Base-by-base conservation (phyloP, 1,284 basidiomycete genomes). In the Irpex sp. region DNA sequence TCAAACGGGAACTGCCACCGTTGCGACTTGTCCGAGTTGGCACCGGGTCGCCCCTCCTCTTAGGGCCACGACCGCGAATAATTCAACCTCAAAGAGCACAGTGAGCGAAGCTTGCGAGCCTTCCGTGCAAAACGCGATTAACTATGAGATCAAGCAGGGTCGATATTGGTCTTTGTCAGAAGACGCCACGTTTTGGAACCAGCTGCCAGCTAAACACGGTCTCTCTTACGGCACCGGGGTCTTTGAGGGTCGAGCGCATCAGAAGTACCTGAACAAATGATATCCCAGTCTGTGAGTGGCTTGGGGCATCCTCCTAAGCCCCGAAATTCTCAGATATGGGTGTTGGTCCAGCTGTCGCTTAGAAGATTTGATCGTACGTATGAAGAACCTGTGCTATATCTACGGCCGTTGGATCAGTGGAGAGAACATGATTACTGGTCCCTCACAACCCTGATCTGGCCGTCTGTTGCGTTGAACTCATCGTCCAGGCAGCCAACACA, bases 361-460 rank as follows among this genome's bases (percentile, higher is more conserved):
- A 58, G 58, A 33, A 51, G 61, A 59, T 61, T 59, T 65, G 64
- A 65, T 66, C 65, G 60, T 68, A 60, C 58, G 50, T 56, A 62
- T 53, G 61, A 21, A 37, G 57, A 58, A 59, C 61, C 66, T 65
- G 60, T 61, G 65, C 70, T 69, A 66, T 68, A 66, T 67, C 67
- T 71, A 63, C 67, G 65, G 63, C 64, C 62, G 59, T 58, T 66
- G 64, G 66, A 60, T 66, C 61, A 58, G 50, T 61, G 58, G 62
- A 62, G 58, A 66, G 58, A 66, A 67, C 50, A 64, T 63, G 68
- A 74, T 74, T 71, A 63, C 39, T 66, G 66, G 70, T 71, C 73
- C 77, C 68, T 78, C 73, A 68, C 75, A 69, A 77, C 73, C 69
- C 66, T 74, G 73, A 77, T 76, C 72, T 76, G 66, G 69, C 69